Base-by-base conservation (phyloP, 371 early-diverging fungal genomes). In the Mucor plumbeus region DNA sequence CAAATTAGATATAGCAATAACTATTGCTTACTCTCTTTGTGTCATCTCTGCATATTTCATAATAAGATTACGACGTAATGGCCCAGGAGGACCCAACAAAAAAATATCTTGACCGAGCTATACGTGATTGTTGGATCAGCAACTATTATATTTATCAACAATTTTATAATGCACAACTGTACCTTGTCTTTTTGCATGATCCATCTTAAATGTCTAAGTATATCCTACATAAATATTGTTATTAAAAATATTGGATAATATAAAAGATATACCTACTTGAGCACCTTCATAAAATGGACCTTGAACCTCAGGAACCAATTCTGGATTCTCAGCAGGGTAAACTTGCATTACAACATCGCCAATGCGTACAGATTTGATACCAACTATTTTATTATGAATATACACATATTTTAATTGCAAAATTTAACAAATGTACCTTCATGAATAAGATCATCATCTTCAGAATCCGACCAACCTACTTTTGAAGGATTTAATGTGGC, bases 31-130 rank as follows among this genome's bases (percentile, higher is more conserved):
- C 88, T 85, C 86, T 61, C 85, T 61, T 56, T 85, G 77, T 17
- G 83, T 87, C 85, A 93, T 78, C 69, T 91, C 87, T 7, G 90
- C 89, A 79, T 91, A 93, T 77, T 88, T 88, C 82, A 91, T 83
- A 1, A 90, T 87, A 34, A 93, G 74, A 17, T 84, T 77, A 43
- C 92, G 85, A 61, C 90, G 91, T 38, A 91, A 79, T 36, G 87
- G 85, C 10, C 92, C 92, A 11, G 94, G 94, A 50, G 91, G 91
- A 76, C 93, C 94, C 36, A 92, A 83, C 61, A 94, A 82, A 70
- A 94, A 94, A 68, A 93, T 90, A 70, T 94, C 95, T 85, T 94
- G 95, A 7, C 90, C 85, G 21, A 94, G 81, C 82, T 89, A 73
- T 87, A 87, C 88, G 87, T 87, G 73, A 87, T 88, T 11, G 50